Percentiles rank a stretch among this genome's conserved stretches.
Conservation (phyloP, 2,329 filamentous ascomycete species). For the Colletotrichum abscissum region DNA sequence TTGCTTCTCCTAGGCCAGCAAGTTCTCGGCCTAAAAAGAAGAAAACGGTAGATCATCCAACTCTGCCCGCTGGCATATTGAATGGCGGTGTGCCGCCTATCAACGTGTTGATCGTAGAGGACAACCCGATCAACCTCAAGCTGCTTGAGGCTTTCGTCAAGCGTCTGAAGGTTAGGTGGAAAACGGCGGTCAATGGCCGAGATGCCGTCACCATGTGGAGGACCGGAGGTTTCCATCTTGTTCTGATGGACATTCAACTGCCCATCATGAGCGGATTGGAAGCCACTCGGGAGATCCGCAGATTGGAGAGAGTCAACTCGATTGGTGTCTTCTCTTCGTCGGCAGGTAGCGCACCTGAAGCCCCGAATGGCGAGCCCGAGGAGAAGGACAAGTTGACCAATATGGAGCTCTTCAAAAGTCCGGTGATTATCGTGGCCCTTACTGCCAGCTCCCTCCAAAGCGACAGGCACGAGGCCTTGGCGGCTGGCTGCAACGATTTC, state of each 20-base stretch:
- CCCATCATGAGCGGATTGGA: conserved; percentile 97
- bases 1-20: conserved; percentile 60
- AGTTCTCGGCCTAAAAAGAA: conserved; percentile 64
- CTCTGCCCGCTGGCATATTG: conserved; percentile 72
- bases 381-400: conserved; percentile 78
- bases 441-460: conserved; percentile 95
- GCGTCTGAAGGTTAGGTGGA: conserved; percentile 93
- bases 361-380: conserved; percentile 57
- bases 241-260: conserved; percentile 98
- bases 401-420: conserved; percentile 85
- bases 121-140: conserved; percentile 97
- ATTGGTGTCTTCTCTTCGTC: conserved; percentile 90
- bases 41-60: conserved; percentile 58
- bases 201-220: conserved; percentile 96
- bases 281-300: conserved; percentile 92
- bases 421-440: conserved; percentile 96
- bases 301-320: conserved; percentile 88
- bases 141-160: conserved; percentile 97
- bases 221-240: conserved; percentile 90
- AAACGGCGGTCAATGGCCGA: conserved; percentile 94
- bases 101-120: conserved; percentile 97
- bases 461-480: conserved; percentile 93
- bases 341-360: conserved; percentile 57
- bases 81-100: conserved; percentile 92
- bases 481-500: conserved; percentile 97